phyloP scores from a whole-genome alignment of 164 flowering plant species.

The Chimonanthus praecox region DNA sequence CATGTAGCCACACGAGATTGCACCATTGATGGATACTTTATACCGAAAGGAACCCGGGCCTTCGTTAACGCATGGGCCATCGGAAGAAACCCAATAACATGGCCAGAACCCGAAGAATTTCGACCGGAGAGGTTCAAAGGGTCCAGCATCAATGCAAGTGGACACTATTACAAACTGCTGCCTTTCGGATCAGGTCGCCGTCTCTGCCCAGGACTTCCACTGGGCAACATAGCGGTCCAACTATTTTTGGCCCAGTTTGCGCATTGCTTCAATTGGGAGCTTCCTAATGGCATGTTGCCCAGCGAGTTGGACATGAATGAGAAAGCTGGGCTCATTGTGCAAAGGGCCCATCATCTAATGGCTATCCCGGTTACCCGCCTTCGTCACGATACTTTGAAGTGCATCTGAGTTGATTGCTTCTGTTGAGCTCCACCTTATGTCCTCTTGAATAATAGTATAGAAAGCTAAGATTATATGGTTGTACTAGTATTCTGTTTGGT shows the following conservation, averaged over 20 bases:
- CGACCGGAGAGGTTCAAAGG: constrained; percentile 4
- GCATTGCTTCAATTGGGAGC: constrained; percentile 17
- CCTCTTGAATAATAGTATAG: too few relatives aligned
- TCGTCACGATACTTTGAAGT: not conserved
- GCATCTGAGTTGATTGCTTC: too few relatives aligned
- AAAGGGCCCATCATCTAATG: constrained; percentile 7
- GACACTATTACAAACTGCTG: constrained; percentile 6
- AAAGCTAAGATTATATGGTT: too few relatives aligned
- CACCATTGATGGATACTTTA: constrained; percentile 18
- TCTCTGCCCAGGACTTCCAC: constrained; percentile 10
- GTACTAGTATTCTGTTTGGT: too few relatives aligned
- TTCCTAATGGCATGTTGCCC: constrained; percentile 7
- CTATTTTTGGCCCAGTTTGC: constrained; percentile 3
- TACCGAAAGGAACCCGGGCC: constrained; percentile 20
- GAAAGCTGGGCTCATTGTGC: constrained; percentile 5
- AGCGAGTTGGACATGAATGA: constrained; percentile 9
- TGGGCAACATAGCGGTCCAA: constrained; percentile 1
- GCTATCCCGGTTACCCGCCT: constrained; percentile 6
- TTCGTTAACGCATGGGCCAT: constrained; percentile 24
- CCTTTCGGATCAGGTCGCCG: constrained; percentile 16
- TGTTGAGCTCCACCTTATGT: too few relatives aligned
- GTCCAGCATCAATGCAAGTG: not conserved
- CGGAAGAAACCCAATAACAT: constrained; percentile 19
- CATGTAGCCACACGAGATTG: constrained; percentile 19
- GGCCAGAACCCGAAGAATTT: constrained; percentile 14